These are phyloP conservation scores for Geotrichum phurueaensis DNA, from an alignment of 1,139 yeast species.

Conservation along the genomic window DNA sequence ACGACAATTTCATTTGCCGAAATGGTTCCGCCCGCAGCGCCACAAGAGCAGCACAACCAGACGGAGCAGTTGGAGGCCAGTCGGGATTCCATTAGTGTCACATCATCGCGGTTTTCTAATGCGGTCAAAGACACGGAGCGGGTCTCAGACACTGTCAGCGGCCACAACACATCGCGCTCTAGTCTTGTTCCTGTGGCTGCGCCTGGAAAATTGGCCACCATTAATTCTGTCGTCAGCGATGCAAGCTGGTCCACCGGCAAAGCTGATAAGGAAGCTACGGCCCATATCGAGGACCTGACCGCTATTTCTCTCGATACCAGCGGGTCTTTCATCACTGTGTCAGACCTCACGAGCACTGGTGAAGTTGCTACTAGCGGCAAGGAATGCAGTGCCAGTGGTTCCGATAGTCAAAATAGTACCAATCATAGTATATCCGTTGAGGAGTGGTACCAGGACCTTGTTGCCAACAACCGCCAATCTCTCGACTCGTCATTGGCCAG, in stretches of 20 bases:
- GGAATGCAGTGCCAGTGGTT: neutral
- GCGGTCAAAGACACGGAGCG: constrained; percentile 7
- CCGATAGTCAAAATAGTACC: neutral
- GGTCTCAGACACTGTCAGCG: neutral
- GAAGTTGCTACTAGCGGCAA: neutral
- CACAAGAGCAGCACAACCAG: neutral
- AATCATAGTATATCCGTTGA: constrained; percentile 7
- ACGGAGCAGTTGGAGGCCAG: neutral
- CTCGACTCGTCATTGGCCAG: neutral
- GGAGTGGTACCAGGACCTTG: constrained; percentile 11
- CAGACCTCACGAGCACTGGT: neutral
- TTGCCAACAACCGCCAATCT: constrained; percentile 1
- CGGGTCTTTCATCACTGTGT: neutral
- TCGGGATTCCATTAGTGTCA: neutral
- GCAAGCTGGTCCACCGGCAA: too few species aligned
- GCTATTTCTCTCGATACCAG: neutral
- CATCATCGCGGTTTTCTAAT: neutral
- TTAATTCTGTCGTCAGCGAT: too few species aligned
- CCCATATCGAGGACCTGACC: neutral
- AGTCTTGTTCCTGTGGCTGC: neutral
- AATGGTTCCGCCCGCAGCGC: neutral
- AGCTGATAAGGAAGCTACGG: neutral
- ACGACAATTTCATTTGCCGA: constrained; percentile 1
- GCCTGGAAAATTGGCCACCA: neutral
- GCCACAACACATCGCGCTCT: neutral